phyloP scores from a whole-genome alignment of 1,139 yeast genomes.

The Geotrichum candidum region DNA sequence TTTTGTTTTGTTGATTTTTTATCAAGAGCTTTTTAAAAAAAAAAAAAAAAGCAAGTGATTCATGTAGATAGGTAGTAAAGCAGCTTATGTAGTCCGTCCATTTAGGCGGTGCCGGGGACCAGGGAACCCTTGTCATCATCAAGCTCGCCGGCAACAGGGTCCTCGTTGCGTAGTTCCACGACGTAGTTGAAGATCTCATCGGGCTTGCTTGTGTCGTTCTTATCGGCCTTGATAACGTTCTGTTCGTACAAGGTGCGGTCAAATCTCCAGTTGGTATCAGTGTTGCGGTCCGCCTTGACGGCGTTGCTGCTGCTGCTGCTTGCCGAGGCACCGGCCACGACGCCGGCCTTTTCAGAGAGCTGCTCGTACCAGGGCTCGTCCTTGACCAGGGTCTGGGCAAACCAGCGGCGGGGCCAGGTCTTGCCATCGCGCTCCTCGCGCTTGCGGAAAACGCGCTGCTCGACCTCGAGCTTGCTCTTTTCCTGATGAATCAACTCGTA shows the following conservation, averaged over 20 bases:
- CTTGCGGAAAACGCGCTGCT: constrained; percentile 74
- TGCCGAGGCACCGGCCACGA: constrained; percentile 24
- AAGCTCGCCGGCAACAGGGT: constrained; percentile 14
- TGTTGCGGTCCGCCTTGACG: constrained; percentile 22
- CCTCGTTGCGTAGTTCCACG: constrained; percentile 8
- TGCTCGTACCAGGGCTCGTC: constrained; percentile 23
- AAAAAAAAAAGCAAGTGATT: too few relatives aligned
- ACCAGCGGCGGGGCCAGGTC: constrained; percentile 77
- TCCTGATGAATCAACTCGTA: constrained; percentile 66
- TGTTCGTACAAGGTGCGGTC: constrained; percentile 24
- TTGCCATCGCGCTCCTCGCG: constrained; percentile 57
- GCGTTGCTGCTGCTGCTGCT: constrained; percentile 20
- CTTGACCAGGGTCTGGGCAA: constrained; percentile 31
- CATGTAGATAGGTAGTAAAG: too few relatives aligned
- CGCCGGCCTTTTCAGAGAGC: constrained; percentile 22
- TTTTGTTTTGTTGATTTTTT: not conserved
- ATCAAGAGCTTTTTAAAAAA: too few relatives aligned
- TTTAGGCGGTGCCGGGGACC: not conserved
- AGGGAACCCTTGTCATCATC: not conserved
- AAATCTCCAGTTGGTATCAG: constrained; percentile 30
- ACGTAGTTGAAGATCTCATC: constrained; percentile 14
- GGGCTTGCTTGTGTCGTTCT: constrained; percentile 2
- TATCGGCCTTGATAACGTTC: constrained; percentile 26
- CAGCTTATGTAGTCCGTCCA: too few relatives aligned
- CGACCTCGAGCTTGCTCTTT: constrained; percentile 72